Evolutionary conservation across 179 eudicot species (phyloP), one percentile per base, ranked within the genome.

Genomic region (Pouteria campechiana): DNA sequence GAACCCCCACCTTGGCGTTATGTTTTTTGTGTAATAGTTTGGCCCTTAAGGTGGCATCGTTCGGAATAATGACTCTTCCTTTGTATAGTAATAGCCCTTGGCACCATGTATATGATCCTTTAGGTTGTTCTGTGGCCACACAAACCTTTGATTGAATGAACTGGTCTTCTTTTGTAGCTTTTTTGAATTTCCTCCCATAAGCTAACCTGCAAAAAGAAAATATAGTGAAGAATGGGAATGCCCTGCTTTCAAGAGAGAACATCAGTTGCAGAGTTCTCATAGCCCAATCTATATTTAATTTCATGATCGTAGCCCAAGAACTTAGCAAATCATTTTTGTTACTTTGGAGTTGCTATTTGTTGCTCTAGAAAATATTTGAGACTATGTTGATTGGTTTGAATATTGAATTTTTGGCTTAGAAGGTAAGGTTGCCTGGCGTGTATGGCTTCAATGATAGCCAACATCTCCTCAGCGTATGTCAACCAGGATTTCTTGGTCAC

Each of bases 401-500:
- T n/a, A n/a, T n/a, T n/a, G n/a, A 33, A 33, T 12, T 33, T 33
- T 0, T n/a, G 37, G 16, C 37, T 7, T n/a, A 33, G 3, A 6
- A 33, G 4, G 3, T 33, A 33, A 3, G 37, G 37, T 6, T 7
- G 16, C 37, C 37, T 3, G 3, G 3, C 4, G 4, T 18, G 37
- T 33, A 33, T 33, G 16, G 37, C 16, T 12, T 11, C 16, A 0
- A 33, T 18, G 16, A 33, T 33, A n/a, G 37, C 37, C 37, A 33
- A 33, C 37, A 33, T 33, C 37, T 33, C 37, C 16, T 33, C 16
- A 5, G 37, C 16, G 16, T 33, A 33, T 0, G 37, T 33, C 16
- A 18, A 33, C 37, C 37, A 33, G 6, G 37, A 33, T 33, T 33
- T 33, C 37, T 33, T 33, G 37, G 37, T 33, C 16, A 33, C 37